Evolutionary conservation across 176 grass and related monocot genomes (phyloP).

Genomic region (Bolboschoenus planiculmis): DNA sequence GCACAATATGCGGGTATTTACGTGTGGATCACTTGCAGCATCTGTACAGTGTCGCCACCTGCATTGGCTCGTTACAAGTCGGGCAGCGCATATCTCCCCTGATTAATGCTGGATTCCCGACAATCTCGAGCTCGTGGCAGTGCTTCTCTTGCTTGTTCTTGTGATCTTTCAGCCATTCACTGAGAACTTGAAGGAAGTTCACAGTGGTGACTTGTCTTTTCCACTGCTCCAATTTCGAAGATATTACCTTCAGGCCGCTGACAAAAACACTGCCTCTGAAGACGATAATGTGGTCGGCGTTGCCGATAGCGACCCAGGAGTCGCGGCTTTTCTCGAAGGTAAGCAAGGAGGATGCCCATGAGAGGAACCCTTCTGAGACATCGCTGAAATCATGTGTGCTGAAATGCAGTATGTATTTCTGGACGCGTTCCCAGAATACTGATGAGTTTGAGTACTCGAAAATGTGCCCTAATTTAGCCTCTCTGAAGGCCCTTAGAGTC

Average conservation of each 20-base stretch:
- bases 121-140: constrained; percentile 8
- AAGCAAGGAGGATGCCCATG: constrained; percentile 2
- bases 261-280: constrained; percentile 7
- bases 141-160: neutral
- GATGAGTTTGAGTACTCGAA: neutral
- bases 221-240: constrained; percentile 10
- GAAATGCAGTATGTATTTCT: neutral
- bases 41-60: neutral
- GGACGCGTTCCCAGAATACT: neutral
- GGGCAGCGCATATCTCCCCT: constrained; percentile 4
- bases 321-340: neutral
- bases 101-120: neutral
- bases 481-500: neutral
- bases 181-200: constrained; percentile 1
- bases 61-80: constrained; percentile 1
- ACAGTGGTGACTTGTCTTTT: neutral
- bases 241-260: constrained; percentile 5
- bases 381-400: neutral
- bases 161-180: neutral
- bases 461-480: constrained; percentile 3
- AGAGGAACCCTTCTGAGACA: neutral
- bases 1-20: neutral
- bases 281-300: neutral
- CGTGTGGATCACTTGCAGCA: constrained; percentile 7
- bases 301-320: constrained; percentile 6